A percentile compares a stretch with the other conserved stretches of the same genome.
These are phyloP conservation scores for Phyllosticta paracitricarpa DNA, from an alignment of 2,329 filamentous ascomycete genomes.

Conservation along the genomic window DNA sequence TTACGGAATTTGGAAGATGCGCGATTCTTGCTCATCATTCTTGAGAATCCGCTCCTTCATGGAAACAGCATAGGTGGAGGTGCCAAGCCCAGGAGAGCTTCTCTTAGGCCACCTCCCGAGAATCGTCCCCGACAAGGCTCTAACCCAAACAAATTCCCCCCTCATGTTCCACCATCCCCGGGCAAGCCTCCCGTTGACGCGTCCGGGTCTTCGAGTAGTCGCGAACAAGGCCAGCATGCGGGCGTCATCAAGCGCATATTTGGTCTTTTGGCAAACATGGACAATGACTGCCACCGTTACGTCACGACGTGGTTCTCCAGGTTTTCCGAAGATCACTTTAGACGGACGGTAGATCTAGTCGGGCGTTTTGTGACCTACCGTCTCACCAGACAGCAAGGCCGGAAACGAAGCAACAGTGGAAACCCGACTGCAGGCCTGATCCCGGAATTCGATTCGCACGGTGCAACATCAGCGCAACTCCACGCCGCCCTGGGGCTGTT, in stretches of 20 bases:
- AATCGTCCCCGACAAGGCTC: slow-evolving; percentile 7
- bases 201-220: not conserved
- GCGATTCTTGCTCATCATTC: slow-evolving; percentile 66
- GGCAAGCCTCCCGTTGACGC: not conserved
- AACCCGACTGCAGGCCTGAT: slow-evolving; percentile 60
- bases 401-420: slow-evolving; percentile 49
- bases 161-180: not conserved
- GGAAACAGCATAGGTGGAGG: slow-evolving; percentile 15
- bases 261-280: slow-evolving; percentile 67
- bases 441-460: slow-evolving; percentile 47
- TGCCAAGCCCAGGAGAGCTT: not conserved
- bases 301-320: slow-evolving; percentile 70
- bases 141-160: not conserved
- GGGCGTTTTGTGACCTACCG: slow-evolving; percentile 74
- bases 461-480: slow-evolving; percentile 58
- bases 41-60: slow-evolving; percentile 69
- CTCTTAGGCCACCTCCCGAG: not conserved
- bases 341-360: slow-evolving; percentile 64
- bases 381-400: slow-evolving; percentile 59
- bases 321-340: slow-evolving; percentile 57
- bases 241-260: slow-evolving; percentile 77
- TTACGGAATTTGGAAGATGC: slow-evolving; percentile 59
- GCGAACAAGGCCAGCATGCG: slow-evolving; percentile 56
- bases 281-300: slow-evolving; percentile 65
- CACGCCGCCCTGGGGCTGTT: slow-evolving; percentile 61